Evolutionary conservation across 441 rosid genomes (phyloP).

Genomic region (Breynia disticha): DNA sequence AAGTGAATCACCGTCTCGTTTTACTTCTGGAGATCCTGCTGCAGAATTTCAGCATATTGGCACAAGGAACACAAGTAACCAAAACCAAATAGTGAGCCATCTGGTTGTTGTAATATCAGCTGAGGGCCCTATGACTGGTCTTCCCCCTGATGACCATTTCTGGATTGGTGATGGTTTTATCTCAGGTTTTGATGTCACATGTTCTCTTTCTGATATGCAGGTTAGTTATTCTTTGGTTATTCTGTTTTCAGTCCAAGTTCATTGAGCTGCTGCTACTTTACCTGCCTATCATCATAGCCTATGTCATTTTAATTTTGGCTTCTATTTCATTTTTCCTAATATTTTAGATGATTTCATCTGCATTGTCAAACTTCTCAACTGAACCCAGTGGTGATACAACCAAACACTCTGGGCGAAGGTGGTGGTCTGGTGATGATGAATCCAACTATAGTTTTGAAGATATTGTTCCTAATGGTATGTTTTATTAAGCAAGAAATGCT

Average conservation of each 20-base stretch:
- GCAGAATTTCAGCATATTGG: conserved; percentile 25
- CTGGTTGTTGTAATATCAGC: conserved; percentile 42
- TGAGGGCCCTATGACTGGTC: conserved; percentile 35
- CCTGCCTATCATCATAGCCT: conserved; percentile 6
- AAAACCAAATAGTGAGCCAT: conserved; percentile 55
- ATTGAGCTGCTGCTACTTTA: conserved; percentile 9
- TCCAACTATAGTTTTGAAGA: conserved; percentile 36
- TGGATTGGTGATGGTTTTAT: conserved; percentile 71
- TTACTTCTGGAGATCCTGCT: conserved; percentile 28
- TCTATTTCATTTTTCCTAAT: conserved; percentile 21
- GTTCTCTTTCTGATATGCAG: conserved; percentile 69
- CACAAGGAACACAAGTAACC: conserved; percentile 27
- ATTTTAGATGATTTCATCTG: conserved; percentile 61
- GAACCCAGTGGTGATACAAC: conserved; percentile 29
- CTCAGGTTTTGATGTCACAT: conserved; percentile 59
- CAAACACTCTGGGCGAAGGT: conserved; percentile 27
- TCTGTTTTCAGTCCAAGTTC: conserved; percentile 12
- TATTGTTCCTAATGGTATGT: conserved; percentile 71
- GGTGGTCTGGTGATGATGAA: conserved; percentile 29
- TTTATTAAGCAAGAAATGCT: conserved; percentile 10
- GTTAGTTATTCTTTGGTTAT: conserved; percentile 27
- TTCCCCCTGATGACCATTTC: conserved; percentile 29
- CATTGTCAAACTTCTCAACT: conserved; percentile 48
- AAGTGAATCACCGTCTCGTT: conserved; percentile 31
- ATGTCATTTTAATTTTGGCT: conserved; percentile 10